Percentiles rank a stretch among this genome's conserved stretches.
phyloP scores from a whole-genome alignment of 192 early-diverging fungal genomes.

The Pilaira anomala region DNA sequence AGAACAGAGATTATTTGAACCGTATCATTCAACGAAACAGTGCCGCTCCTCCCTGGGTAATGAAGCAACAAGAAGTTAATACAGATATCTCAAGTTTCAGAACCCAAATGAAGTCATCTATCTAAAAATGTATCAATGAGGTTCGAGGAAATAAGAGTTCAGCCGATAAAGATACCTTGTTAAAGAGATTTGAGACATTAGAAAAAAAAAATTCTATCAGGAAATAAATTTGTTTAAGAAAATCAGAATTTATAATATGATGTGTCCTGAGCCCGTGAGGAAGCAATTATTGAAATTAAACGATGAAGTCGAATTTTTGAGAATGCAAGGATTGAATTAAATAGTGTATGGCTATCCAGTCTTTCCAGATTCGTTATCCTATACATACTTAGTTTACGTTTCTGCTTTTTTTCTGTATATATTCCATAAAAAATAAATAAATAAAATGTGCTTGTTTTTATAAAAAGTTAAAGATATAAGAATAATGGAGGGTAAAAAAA shows the following conservation, averaged over 20 bases:
- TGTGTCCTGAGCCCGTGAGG: constrained; percentile 23
- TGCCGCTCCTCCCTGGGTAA: constrained; percentile 32
- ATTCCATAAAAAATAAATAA: no score
- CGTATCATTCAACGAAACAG: constrained; percentile 29
- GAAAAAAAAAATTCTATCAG: constrained; percentile 15
- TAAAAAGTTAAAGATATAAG: no score
- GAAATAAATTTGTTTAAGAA: constrained; percentile 19
- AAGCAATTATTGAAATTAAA: constrained; percentile 8
- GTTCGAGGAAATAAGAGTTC: not conserved
- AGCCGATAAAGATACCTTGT: not conserved
- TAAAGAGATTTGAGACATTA: not conserved
- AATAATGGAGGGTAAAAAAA: no score
- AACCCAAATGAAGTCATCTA: constrained; percentile 4
- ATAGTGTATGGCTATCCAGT: no score
- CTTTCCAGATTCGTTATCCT: no score
- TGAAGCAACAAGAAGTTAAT: constrained; percentile 26
- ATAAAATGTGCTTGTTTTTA: no score
- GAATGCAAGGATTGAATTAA: not conserved
- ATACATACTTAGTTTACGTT: no score
- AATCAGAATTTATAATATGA: constrained; percentile 31
- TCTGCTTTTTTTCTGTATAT: no score
- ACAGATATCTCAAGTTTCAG: constrained; percentile 12
- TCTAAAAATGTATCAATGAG: not conserved
- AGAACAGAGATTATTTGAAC: constrained; percentile 36
- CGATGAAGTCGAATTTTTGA: not conserved